Percentiles rank a stretch among this genome's conserved stretches.
phyloP scores from a whole-genome alignment of 1,284 basidiomycete species.

The Marasmius oreades region DNA sequence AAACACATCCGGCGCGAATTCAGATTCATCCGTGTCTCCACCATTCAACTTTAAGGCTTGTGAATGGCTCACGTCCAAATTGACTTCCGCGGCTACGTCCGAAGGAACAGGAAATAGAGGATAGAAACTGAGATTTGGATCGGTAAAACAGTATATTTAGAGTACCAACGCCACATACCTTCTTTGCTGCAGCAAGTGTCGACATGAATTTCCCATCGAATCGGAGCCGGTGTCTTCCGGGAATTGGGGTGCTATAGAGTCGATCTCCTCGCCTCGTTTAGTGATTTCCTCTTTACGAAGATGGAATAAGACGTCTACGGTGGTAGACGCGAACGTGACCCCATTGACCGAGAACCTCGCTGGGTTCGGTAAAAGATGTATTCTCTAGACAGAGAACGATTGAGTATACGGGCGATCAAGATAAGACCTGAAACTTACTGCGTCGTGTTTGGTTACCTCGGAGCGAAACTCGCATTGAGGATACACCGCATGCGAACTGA shows the following conservation, averaged over 20 bases:
- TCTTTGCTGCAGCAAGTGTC: slow-evolving; percentile 84
- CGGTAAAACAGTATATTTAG: neutral
- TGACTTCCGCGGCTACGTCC: slow-evolving; percentile 73
- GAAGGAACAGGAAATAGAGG: slow-evolving; percentile 88
- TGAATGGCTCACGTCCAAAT: slow-evolving; percentile 82
- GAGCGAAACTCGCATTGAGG: slow-evolving; percentile 77
- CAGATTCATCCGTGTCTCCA: slow-evolving; percentile 37
- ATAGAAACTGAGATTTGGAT: slow-evolving; percentile 68
- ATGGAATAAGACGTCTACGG: slow-evolving; percentile 88
- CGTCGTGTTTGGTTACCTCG: slow-evolving; percentile 36
- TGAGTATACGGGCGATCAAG: neutral
- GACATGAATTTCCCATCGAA: slow-evolving; percentile 72
- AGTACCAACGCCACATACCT: slow-evolving; percentile 45
- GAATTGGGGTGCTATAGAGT: slow-evolving; percentile 40
- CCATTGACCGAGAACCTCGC: slow-evolving; percentile 83
- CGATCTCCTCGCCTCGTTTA: slow-evolving; percentile 66
- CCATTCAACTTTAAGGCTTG: slow-evolving; percentile 43
- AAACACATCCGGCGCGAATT: slow-evolving; percentile 74
- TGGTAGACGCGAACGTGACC: slow-evolving; percentile 73
- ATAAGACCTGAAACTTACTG: slow-evolving; percentile 36
- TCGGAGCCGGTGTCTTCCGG: slow-evolving; percentile 56
- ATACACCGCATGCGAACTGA: slow-evolving; percentile 79
- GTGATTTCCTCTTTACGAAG: slow-evolving; percentile 82
- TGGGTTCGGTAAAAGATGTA: slow-evolving; percentile 86
- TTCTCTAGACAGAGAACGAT: slow-evolving; percentile 44